Conservation (phyloP, 2,329 filamentous ascomycete genomes). For the Penicillium expansum region DNA sequence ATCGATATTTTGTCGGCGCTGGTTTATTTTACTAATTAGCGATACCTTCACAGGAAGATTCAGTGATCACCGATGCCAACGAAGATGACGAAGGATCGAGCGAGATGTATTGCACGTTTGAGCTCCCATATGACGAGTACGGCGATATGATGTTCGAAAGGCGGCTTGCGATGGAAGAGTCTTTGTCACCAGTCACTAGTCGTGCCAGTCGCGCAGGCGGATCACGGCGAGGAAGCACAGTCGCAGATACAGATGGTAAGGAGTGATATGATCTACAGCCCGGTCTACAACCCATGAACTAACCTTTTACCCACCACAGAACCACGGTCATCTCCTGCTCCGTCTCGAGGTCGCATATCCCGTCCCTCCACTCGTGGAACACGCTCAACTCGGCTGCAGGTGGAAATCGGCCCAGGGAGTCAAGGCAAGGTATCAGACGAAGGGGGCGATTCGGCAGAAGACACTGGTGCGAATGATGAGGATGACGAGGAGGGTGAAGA, state of each 20-base stretch:
- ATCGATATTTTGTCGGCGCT: background rate
- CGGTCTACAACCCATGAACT: background rate
- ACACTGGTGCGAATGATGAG: constrained; percentile 39
- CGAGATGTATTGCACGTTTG: constrained; percentile 65
- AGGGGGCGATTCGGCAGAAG: constrained; percentile 39
- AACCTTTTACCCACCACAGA: constrained; percentile 29
- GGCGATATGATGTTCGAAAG: constrained; percentile 50
- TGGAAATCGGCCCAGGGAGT: constrained; percentile 35
- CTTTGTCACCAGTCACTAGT: constrained; percentile 42
- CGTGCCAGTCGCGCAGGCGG: constrained; percentile 25
- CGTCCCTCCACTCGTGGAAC: constrained; percentile 37
- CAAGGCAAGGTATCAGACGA: constrained; percentile 36
- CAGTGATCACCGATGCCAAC: constrained; percentile 54
- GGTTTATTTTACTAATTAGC: constrained; percentile 22
- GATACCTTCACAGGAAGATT: constrained; percentile 47
- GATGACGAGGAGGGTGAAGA: constrained; percentile 41
- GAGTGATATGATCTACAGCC: constrained; percentile 1
- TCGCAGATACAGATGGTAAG: constrained; percentile 50
- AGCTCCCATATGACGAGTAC: constrained; percentile 55
- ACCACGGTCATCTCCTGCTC: constrained; percentile 44
- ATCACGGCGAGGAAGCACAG: constrained; percentile 45
- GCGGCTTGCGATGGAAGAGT: constrained; percentile 44
- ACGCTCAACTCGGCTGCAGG: constrained; percentile 40
- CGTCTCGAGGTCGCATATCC: constrained; percentile 39
- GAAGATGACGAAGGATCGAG: constrained; percentile 51